Conservation (phyloP, 805 yeast genomes). For the Yamadazyma takamatsuzukensis region DNA sequence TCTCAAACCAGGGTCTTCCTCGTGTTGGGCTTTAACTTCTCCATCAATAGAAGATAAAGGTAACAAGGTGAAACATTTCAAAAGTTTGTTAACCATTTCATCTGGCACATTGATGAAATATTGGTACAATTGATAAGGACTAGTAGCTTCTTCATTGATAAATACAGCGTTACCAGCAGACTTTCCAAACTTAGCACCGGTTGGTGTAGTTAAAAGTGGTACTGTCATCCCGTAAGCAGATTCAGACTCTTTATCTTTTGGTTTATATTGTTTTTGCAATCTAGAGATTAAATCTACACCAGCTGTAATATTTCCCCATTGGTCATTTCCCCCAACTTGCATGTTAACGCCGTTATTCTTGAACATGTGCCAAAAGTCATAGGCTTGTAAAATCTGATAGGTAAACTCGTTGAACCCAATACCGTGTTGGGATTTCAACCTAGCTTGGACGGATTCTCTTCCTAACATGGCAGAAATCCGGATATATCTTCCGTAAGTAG, state of each 20-base stretch:
- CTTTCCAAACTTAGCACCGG: constrained; percentile 93
- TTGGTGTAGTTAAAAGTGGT: constrained; percentile 81
- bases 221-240: constrained; percentile 77
- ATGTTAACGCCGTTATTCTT: constrained; percentile 54
- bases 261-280: constrained; percentile 26
- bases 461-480: constrained; percentile 84
- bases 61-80: constrained; percentile 75
- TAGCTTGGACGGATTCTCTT: constrained; percentile 77
- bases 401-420: constrained; percentile 93
- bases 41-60: constrained; percentile 57
- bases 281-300: constrained; percentile 85
- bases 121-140: constrained; percentile 81
- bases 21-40: constrained; percentile 50
- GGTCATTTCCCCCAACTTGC: constrained; percentile 96
- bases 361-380: constrained; percentile 82
- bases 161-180: constrained; percentile 97
- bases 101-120: constrained; percentile 79
- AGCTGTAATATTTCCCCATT: constrained; percentile 97
- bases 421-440: constrained; percentile 68
- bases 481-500: constrained; percentile 71
- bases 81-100: constrained; percentile 62
- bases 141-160: constrained; percentile 68
- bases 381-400: constrained; percentile 90
- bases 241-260: constrained; percentile 10
- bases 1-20: constrained; percentile 56